phyloP scores from a whole-genome alignment of 1,284 basidiomycete genomes.

The Amylostereum chailletii region DNA sequence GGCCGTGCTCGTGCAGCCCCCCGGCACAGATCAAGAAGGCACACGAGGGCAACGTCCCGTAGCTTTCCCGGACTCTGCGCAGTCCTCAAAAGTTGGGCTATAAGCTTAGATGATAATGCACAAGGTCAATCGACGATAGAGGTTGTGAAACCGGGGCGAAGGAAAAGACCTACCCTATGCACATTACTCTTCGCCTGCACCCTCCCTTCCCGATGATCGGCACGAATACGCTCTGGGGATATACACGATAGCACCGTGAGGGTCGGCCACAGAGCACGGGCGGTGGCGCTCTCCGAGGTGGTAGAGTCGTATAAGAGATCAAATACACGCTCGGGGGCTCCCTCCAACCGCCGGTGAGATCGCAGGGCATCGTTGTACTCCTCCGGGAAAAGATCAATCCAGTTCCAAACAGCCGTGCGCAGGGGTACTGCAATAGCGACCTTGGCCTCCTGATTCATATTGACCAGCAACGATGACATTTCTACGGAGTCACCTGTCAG shows the following conservation, averaged over 20 bases:
- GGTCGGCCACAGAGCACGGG: slow-evolving; percentile 73
- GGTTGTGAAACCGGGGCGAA: too few species aligned
- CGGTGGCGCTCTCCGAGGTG: slow-evolving; percentile 42
- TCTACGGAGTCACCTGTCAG: slow-evolving; percentile 35
- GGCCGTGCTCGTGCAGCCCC: slow-evolving; percentile 67
- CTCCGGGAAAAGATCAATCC: slow-evolving; percentile 77
- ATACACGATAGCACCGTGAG: slow-evolving; percentile 72
- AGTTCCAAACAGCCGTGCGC: slow-evolving; percentile 84
- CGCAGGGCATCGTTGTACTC: slow-evolving; percentile 75
- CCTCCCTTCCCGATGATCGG: slow-evolving; percentile 17
- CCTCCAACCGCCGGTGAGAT: slow-evolving; percentile 61
- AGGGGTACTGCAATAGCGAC: slow-evolving; percentile 67
- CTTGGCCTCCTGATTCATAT: slow-evolving; percentile 74
- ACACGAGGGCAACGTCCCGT: slow-evolving; percentile 61
- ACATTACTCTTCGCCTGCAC: slow-evolving; percentile 14
- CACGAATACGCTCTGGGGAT: slow-evolving; percentile 65
- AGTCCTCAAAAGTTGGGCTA: slow-evolving; percentile 47
- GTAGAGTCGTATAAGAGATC: slow-evolving; percentile 56
- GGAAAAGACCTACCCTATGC: slow-evolving; percentile 18
- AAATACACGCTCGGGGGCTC: slow-evolving; percentile 76
- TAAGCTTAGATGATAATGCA: slow-evolving; percentile 28
- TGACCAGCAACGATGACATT: slow-evolving; percentile 75
- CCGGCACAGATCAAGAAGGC: slow-evolving; percentile 75
- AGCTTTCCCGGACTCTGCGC: slow-evolving; percentile 42
- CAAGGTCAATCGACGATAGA: background rate